Evolutionary conservation across 1,284 basidiomycete species (phyloP), one percentile per base, ranked within the genome.

Genomic region (Stereum hirsutum): DNA sequence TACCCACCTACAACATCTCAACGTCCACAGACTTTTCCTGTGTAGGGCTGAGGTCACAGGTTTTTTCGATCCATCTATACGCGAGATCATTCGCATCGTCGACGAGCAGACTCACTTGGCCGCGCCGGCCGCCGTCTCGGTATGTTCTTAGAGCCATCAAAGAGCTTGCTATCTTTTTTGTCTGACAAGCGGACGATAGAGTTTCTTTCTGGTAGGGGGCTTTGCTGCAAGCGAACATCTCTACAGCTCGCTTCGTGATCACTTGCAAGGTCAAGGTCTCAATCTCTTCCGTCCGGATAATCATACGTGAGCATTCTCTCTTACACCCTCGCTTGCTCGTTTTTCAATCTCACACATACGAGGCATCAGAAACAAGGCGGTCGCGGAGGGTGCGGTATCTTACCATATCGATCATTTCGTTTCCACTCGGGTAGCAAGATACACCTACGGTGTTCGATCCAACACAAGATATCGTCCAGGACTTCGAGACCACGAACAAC

Each of bases 321-420:
- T 8, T 19, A 19, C 28, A 30, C n/a, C 28, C 28, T 8, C 10
- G 8, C n/a, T 30, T 30, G 15, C 33, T 6, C 33, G 11, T 19
- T 6, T n/a, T 15, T 31, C 12, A 31, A 12, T 15, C 21, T 34
- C 10, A 8, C 28, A 4, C 10, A 23, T 15, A 3, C 8, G 20
- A 26, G 27, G n/a, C n/a, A n/a, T n/a, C 37, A 76, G 75, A 27
- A 75, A 72, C 48, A 78, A 77, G 46, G 74, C 72, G 1, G 76
- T 77, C 1, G 67, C 75, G 0, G 70, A 77, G 35, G 75, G 75
- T 3, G 73, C 70, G 0, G 59, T 78, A 17, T 75, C 70, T 0
- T 77, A 66, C 49, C 70, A 68, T 43, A 46, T 76, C 24, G 69
- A 78, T 47, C 71, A 68, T 43, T 63, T 63, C 15, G 74, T 78